phyloP scores from a whole-genome alignment of 2,329 filamentous ascomycete species.

The Aschersonia sp. region DNA sequence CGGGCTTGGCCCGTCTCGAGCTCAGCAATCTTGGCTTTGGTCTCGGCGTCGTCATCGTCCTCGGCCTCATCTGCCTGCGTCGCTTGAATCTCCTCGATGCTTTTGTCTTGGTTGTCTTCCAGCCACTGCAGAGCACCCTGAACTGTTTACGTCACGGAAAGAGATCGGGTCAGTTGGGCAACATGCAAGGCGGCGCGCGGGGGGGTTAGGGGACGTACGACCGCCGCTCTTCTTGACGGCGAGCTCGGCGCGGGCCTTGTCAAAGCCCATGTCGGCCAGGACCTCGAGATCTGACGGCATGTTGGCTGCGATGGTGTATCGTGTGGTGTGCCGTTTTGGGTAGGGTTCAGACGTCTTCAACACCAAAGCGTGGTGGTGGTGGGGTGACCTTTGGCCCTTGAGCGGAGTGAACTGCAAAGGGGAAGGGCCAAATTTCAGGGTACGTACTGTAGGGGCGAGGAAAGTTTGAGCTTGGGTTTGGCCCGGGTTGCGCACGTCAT shows the following conservation, averaged over 20 bases:
- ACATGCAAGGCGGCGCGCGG: background rate
- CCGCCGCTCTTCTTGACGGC: constrained; percentile 75
- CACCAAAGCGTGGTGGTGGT: background rate
- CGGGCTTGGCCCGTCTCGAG: constrained; percentile 54
- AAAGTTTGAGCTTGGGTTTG: too few species aligned
- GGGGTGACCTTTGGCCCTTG: too few species aligned
- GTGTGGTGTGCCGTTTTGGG: background rate
- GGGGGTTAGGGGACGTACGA: constrained; percentile 34
- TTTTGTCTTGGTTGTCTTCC: constrained; percentile 77
- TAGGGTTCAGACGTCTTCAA: too few species aligned
- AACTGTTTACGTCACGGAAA: constrained; percentile 32
- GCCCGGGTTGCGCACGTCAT: too few species aligned
- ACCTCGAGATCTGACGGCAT: constrained; percentile 44
- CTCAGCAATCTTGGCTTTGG: constrained; percentile 43
- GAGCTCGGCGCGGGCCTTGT: constrained; percentile 64
- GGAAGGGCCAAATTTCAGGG: too few species aligned
- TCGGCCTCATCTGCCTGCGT: constrained; percentile 23
- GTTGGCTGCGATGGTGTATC: constrained; percentile 20
- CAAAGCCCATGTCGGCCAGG: constrained; percentile 65
- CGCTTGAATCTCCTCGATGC: constrained; percentile 64
- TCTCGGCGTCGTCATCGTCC: constrained; percentile 30
- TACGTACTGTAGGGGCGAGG: too few species aligned
- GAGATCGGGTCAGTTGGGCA: background rate
- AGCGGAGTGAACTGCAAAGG: too few species aligned
- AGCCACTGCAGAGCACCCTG: constrained; percentile 90